Evolutionary conservation across 2,329 filamentous ascomycete species (phyloP).

Genomic region (Gremmenia infestans): DNA sequence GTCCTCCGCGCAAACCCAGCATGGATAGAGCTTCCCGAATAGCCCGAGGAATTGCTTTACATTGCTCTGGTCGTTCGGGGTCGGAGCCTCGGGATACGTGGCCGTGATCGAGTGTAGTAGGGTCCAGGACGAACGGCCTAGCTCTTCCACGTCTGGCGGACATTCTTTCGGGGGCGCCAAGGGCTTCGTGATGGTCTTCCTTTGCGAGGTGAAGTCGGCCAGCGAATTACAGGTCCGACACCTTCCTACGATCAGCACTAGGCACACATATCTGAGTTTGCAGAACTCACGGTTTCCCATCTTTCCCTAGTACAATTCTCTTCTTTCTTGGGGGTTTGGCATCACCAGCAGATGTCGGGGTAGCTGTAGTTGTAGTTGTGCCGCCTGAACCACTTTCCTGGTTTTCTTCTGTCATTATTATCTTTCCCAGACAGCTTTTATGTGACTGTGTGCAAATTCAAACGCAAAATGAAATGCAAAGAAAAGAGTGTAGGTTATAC

Average conservation of each 20-base stretch:
- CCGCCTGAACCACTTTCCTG: conserved; percentile 19
- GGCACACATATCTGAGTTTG: background rate
- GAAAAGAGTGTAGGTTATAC: no score
- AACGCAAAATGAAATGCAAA: no score
- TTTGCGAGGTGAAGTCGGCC: conserved; percentile 55
- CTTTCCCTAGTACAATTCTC: conserved; percentile 69
- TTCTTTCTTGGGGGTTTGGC: conserved; percentile 43
- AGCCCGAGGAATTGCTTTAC: conserved; percentile 72
- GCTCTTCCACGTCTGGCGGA: conserved; percentile 80
- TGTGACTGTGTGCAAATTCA: no score
- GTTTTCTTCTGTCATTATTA: conserved; percentile 27
- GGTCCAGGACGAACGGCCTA: conserved; percentile 89
- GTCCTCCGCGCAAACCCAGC: conserved; percentile 91
- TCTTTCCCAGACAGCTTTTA: background rate
- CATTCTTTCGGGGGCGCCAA: conserved; percentile 58
- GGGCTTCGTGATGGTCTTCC: conserved; percentile 39
- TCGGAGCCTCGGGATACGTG: conserved; percentile 70
- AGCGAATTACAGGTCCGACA: conserved; percentile 67
- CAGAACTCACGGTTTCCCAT: conserved; percentile 75
- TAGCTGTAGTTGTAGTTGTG: background rate
- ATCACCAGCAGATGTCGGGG: no score
- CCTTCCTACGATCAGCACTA: conserved; percentile 37
- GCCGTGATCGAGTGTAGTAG: conserved; percentile 89
- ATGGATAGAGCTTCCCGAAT: conserved; percentile 87
- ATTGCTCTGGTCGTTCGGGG: conserved; percentile 65